Evolutionary conservation across 306 rosid genomes (phyloP).

Genomic region (Vigna nakashimae): DNA sequence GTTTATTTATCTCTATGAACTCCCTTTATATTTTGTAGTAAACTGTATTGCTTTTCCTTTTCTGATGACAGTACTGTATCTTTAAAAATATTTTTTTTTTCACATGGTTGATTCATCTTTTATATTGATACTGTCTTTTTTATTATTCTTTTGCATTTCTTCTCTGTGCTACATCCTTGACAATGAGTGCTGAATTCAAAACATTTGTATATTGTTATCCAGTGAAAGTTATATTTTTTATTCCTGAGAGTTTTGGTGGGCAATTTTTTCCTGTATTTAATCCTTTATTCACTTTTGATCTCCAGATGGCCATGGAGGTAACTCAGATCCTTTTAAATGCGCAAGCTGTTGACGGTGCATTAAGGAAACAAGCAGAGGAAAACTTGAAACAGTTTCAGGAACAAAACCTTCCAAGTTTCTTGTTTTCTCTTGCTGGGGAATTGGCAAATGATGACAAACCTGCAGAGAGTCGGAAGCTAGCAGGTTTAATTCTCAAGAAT

Average conservation of each 20-base stretch:
- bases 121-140: neutral
- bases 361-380: slow-evolving; percentile 89
- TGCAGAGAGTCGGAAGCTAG: slow-evolving; percentile 80
- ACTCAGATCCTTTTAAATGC: slow-evolving; percentile 93
- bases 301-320: slow-evolving; percentile 85
- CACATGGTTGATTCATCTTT: neutral
- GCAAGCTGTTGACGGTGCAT: slow-evolving; percentile 78
- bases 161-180: neutral
- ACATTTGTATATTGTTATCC: neutral
- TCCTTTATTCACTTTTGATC: slow-evolving; percentile 33
- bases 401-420: slow-evolving; percentile 84
- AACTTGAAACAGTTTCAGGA: slow-evolving; percentile 85
- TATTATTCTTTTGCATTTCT: neutral
- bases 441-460: slow-evolving; percentile 93
- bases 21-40: neutral
- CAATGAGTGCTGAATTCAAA: neutral
- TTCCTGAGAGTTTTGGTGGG: neutral
- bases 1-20: neutral
- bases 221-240: neutral
- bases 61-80: neutral
- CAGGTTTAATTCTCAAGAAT: slow-evolving; percentile 90
- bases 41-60: neutral
- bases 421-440: slow-evolving; percentile 90
- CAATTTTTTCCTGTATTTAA: neutral
- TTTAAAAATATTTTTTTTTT: neutral